Evolutionary conservation across 1,139 yeast genomes (phyloP).

Genomic region (Tardiomyces digboiensis): DNA sequence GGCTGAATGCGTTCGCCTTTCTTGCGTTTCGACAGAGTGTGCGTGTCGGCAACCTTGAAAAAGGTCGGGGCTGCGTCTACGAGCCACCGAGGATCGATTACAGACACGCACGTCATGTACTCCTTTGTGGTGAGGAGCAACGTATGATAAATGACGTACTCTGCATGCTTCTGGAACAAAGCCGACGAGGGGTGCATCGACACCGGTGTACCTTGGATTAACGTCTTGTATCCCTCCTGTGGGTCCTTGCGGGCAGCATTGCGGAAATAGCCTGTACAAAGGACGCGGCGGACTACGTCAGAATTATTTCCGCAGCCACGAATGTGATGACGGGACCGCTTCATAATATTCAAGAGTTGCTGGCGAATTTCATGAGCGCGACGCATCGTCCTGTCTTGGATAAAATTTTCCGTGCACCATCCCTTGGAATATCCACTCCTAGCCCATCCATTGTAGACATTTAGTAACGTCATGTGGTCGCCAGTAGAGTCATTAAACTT

Average conservation of each 20-base stretch:
- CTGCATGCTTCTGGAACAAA: conserved; percentile 71
- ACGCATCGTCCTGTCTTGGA: conserved; percentile 72
- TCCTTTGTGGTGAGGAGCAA: conserved; percentile 90
- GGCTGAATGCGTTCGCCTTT: conserved; percentile 51
- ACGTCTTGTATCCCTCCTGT: conserved; percentile 60
- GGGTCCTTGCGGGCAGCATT: conserved; percentile 64
- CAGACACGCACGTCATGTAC: conserved; percentile 91
- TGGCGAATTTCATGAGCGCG: conserved; percentile 80
- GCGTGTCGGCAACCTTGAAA: conserved; percentile 50
- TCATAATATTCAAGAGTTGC: conserved; percentile 81
- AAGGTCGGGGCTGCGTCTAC: conserved; percentile 80
- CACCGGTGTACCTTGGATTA: conserved; percentile 95
- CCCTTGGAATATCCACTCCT: conserved; percentile 36
- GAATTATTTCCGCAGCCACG: conserved; percentile 52
- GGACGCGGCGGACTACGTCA: conserved; percentile 73
- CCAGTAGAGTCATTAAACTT: conserved; percentile 91
- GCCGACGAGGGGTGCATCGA: conserved; percentile 91
- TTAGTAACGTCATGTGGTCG: conserved; percentile 84
- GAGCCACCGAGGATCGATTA: conserved; percentile 86
- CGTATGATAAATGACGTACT: conserved; percentile 93
- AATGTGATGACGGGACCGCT: conserved; percentile 61
- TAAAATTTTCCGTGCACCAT: conserved; percentile 91
- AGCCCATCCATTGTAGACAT: conserved; percentile 71
- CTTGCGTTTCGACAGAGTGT: conserved; percentile 32
- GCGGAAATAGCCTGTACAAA: conserved; percentile 95